Percentiles rank a stretch among this genome's conserved stretches.
Evolutionary conservation across 345 rosid species (phyloP).

Genomic region (Lepidium sativum): DNA sequence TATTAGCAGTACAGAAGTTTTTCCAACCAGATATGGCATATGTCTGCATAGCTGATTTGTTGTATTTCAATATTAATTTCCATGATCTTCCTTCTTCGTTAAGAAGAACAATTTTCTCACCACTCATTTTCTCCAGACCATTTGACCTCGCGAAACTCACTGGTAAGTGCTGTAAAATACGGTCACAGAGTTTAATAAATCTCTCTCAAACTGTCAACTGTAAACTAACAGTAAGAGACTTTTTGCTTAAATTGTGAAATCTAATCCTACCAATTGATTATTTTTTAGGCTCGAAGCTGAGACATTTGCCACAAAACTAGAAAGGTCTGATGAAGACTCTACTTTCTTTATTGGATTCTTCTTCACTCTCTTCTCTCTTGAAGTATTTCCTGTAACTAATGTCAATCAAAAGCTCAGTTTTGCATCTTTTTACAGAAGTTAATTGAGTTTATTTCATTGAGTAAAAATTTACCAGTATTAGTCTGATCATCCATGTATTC

Average conservation of each 20-base stretch:
- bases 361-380: slow-evolving; percentile 7
- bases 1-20: slow-evolving; percentile 15
- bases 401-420: neutral
- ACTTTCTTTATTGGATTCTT: neutral
- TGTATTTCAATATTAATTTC: neutral
- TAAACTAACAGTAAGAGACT: neutral
- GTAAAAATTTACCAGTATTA: neutral
- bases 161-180: slow-evolving; percentile 15
- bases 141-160: neutral
- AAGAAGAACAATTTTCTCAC: neutral
- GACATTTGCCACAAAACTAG: slow-evolving; percentile 14
- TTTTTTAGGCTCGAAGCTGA: neutral
- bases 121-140: slow-evolving; percentile 8
- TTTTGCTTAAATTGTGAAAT: neutral
- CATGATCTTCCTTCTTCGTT: slow-evolving; percentile 7
- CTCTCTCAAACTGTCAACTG: neutral
- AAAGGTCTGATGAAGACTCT: neutral
- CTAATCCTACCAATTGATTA: slow-evolving; percentile 14
- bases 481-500: neutral
- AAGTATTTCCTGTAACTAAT: neutral
- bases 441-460: neutral
- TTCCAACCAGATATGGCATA: slow-evolving; percentile 7
- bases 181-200: neutral
- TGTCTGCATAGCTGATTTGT: neutral
- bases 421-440: neutral